These are phyloP conservation scores for Arxiozyma bovina DNA, from an alignment of 1,139 yeast species.

Conservation along the genomic window DNA sequence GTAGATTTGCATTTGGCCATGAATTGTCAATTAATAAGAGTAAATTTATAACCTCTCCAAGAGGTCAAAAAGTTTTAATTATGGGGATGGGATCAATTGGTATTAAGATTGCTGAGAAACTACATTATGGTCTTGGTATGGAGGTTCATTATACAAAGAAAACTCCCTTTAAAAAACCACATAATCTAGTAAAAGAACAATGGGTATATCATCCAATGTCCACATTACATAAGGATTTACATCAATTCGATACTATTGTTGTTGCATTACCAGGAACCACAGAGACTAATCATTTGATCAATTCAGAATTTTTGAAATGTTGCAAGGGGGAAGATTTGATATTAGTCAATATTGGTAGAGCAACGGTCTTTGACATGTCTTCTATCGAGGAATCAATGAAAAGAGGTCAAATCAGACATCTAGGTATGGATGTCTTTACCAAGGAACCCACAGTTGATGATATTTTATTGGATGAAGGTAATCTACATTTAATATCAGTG, in stretches of 20 bases:
- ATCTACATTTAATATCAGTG: conserved; percentile 43
- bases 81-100: conserved; percentile 81
- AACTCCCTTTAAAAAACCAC: conserved; percentile 25
- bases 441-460: conserved; percentile 64
- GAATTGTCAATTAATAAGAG: conserved; percentile 8
- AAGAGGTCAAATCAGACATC: conserved; percentile 54
- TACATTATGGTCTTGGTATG: conserved; percentile 55
- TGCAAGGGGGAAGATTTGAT: conserved; percentile 43
- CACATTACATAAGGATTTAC: conserved; percentile 24
- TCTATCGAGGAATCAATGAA: conserved; percentile 51
- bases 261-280: conserved; percentile 62
- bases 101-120: conserved; percentile 48
- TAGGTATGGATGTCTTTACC: conserved; percentile 76
- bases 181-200: conserved; percentile 10
- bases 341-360: conserved; percentile 75
- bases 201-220: conserved; percentile 37
- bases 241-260: conserved; percentile 46
- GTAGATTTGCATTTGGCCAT: conserved; percentile 39
- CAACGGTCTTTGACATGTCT: conserved; percentile 58
- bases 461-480: conserved; percentile 40
- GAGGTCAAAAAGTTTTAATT: conserved; percentile 52
- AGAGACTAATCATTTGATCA: conserved; percentile 49
- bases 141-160: conserved; percentile 57
- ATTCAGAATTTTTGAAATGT: conserved; percentile 39
- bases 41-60: conserved; percentile 40